Percentiles rank a stretch among this genome's conserved stretches.
These are phyloP conservation scores for Alternaria sp. DNA, from an alignment of 2,329 filamentous ascomycete species.

Conservation along the genomic window DNA sequence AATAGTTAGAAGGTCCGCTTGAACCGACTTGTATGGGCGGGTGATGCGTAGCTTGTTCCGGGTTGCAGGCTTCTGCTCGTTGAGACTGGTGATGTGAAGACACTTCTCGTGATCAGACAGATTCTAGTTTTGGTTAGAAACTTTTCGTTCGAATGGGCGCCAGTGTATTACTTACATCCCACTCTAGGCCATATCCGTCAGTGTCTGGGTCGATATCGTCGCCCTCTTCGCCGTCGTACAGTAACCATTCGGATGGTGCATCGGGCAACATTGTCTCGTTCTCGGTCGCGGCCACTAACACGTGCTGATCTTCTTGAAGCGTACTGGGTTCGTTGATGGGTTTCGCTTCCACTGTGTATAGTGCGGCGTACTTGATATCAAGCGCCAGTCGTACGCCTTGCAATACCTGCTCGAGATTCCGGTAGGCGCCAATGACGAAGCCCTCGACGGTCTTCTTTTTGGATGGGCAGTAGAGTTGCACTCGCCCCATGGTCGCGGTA, in stretches of 20 bases:
- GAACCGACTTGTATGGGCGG: conserved; percentile 9
- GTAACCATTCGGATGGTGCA: conserved; percentile 3
- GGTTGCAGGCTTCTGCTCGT: conserved; percentile 8
- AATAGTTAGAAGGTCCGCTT: conserved; percentile 6
- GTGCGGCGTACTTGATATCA: conserved; percentile 16
- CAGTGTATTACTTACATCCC: conserved; percentile 11
- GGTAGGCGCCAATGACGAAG: conserved; percentile 22
- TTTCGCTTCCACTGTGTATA: conserved; percentile 24
- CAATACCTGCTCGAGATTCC: conserved; percentile 21
- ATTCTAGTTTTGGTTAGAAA: neutral
- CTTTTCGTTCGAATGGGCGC: rapidly evolving
- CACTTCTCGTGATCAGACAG: conserved; percentile 23
- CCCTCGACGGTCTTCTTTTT: conserved; percentile 13
- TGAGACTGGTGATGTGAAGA: conserved; percentile 18
- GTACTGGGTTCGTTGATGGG: conserved; percentile 15
- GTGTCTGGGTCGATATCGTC: conserved; percentile 15
- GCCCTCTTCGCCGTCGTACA: conserved; percentile 24
- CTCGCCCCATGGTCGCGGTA: conserved; percentile 5
- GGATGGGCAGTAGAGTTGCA: conserved; percentile 22
- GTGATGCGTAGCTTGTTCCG: conserved; percentile 25
- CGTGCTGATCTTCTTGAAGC: conserved; percentile 22
- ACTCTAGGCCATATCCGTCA: conserved; percentile 10
- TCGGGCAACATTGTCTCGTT: conserved; percentile 22
- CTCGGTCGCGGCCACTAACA: conserved; percentile 14
- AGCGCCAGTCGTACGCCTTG: conserved; percentile 24